Base-by-base conservation (phyloP, 2,329 filamentous ascomycete species). In the Xylariomycetidae sp. region DNA sequence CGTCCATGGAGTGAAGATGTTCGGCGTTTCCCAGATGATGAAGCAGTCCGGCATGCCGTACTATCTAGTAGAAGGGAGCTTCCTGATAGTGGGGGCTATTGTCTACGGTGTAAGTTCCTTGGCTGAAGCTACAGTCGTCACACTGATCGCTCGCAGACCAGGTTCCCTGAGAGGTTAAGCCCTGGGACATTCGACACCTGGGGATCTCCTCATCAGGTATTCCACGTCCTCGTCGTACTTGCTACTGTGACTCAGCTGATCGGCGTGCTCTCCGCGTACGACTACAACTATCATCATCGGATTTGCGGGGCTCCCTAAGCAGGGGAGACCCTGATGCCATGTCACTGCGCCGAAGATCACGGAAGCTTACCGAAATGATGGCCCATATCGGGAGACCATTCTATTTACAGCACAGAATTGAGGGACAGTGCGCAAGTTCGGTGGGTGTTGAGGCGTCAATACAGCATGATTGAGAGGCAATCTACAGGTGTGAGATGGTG, bases 141-240 rank as follows among this genome's bases (percentile, higher is more conserved):
- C n/a, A n/a, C n/a, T n/a, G 17, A 26, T n/a, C n/a, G n/a, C n/a
- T n/a, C n/a, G n/a, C 24, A 42, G 64, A 59, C 53, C 7, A 52
- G 60, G 28, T 60, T 69, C 29, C 66, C 67, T 2, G 66, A 70
- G 45, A 53, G 53, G 17, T 46, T 58, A 29, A 53, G 43, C 14
- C 65, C 65, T 2, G 65, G 61, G 3, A 51, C 36, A 8, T 69
- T 69, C 45, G 66, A 70, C 43, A 59, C 65, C 19, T 62, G 53
- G 40, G 61, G 64, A 12, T 57, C 59, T 3, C 69, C 65, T 10
- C 65, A 68, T 37, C 65, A 68, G 39, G 57, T 68, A 5, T 68
- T 69, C 34, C 65, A 70, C 33, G 43, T 64, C 9, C 52, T 67
- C 5, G 63, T 68, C 8, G 64, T 66, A 0, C 20, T 67, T 5